These are phyloP conservation scores for Salvia miltiorrhiza DNA, from an alignment of 257 asterid genomes.

Conservation along the genomic window DNA sequence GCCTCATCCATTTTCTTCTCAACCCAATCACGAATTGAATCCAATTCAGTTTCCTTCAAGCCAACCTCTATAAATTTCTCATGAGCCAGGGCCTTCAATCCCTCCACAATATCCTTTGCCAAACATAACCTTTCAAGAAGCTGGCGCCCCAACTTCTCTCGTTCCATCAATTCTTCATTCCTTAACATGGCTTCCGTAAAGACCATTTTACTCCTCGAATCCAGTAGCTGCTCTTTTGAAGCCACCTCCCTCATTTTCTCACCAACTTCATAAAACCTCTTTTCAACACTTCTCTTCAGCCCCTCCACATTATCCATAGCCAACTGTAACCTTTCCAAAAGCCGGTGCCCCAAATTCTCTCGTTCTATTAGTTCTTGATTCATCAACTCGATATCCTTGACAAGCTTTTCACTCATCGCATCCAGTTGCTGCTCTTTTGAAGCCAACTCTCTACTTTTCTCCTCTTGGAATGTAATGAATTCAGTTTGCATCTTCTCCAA, in stretches of 20 bases:
- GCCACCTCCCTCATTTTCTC: constrained; percentile 7
- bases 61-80: constrained; percentile 7
- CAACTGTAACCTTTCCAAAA: constrained; percentile 24
- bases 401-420: constrained; percentile 14
- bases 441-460: constrained; percentile 18
- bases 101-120: constrained; percentile 17
- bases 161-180: constrained; percentile 15
- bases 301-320: constrained; percentile 9
- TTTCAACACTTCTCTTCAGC: background rate
- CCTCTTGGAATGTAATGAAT: constrained; percentile 20
- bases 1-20: constrained; percentile 32
- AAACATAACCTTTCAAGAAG: constrained; percentile 23
- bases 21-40: constrained; percentile 22
- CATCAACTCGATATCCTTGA: constrained; percentile 9
- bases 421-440: constrained; percentile 22
- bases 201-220: constrained; percentile 10
- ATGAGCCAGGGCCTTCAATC: constrained; percentile 3
- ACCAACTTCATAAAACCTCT: constrained; percentile 10
- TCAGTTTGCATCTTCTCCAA: constrained; percentile 23
- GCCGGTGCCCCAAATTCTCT: constrained; percentile 20
- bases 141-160: constrained; percentile 13
- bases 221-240: constrained; percentile 22
- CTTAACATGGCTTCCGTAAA: constrained; percentile 12
- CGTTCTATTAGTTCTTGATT: constrained; percentile 15
- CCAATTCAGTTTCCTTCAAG: constrained; percentile 13